A percentile compares a stretch with the other conserved stretches of the same genome.
Conservation (phyloP, 2,329 filamentous ascomycete species). For the Lomentospora prolificans region DNA sequence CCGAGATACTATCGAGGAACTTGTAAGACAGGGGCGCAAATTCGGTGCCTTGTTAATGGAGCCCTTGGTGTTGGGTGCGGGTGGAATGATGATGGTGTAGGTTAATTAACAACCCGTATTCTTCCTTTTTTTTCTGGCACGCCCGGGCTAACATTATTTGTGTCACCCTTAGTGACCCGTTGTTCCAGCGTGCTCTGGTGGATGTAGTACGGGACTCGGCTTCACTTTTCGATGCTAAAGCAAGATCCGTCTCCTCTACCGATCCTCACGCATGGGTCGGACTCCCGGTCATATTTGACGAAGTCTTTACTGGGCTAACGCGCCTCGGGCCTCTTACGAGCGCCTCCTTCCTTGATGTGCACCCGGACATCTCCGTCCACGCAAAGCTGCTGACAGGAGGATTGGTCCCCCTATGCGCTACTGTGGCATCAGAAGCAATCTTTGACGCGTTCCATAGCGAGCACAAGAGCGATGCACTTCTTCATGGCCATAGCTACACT, state of each 20-base stretch:
- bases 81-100: slow-evolving; percentile 73
- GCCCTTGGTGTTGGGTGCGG: slow-evolving; percentile 69
- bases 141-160: no score
- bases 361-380: slow-evolving; percentile 70
- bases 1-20: slow-evolving; percentile 35
- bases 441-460: slow-evolving; percentile 61
- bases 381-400: slow-evolving; percentile 80
- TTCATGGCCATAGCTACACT: slow-evolving; percentile 83
- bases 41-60: slow-evolving; percentile 76
- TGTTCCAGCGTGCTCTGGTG: slow-evolving; percentile 67
- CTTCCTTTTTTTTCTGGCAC: neutral
- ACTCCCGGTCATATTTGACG: slow-evolving; percentile 72
- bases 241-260: slow-evolving; percentile 8
- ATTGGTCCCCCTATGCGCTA: slow-evolving; percentile 66
- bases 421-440: slow-evolving; percentile 62
- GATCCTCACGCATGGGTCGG: slow-evolving; percentile 49
- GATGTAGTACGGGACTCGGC: slow-evolving; percentile 53
- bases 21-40: slow-evolving; percentile 47
- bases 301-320: slow-evolving; percentile 80
- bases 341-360: slow-evolving; percentile 55
- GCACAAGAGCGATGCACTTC: slow-evolving; percentile 67
- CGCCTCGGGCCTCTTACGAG: slow-evolving; percentile 65
- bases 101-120: slow-evolving; percentile 19
- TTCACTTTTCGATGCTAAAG: slow-evolving; percentile 37
- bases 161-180: slow-evolving; percentile 59